phyloP scores from a whole-genome alignment of 306 rosid genomes.

The Vachellia collinsii region DNA sequence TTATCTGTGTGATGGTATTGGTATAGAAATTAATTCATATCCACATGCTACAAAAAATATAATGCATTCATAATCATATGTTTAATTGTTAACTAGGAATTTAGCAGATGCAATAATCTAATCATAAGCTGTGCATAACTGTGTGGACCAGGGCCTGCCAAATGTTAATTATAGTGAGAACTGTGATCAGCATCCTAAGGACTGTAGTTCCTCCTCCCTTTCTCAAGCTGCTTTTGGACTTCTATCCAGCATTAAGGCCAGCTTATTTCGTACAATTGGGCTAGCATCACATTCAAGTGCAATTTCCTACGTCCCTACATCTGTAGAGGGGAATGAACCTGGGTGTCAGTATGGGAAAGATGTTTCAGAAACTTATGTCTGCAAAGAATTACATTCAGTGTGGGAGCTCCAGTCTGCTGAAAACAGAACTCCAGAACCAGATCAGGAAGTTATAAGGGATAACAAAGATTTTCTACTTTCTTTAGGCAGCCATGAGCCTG shows the following conservation, averaged over 20 bases:
- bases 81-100: background rate
- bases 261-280: constrained; percentile 60
- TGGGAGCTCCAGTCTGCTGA: constrained; percentile 41
- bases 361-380: constrained; percentile 47
- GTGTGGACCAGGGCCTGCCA: constrained; percentile 53
- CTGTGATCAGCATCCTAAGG: constrained; percentile 51
- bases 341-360: constrained; percentile 44
- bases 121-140: constrained; percentile 30
- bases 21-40: background rate
- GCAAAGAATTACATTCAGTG: constrained; percentile 42
- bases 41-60: background rate
- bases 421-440: constrained; percentile 34
- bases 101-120: constrained; percentile 31
- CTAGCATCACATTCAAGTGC: constrained; percentile 51
- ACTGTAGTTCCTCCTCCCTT: constrained; percentile 62
- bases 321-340: constrained; percentile 56
- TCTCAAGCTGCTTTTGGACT: constrained; percentile 75
- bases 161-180: constrained; percentile 40
- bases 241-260: constrained; percentile 59
- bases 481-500: constrained; percentile 38
- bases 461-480: constrained; percentile 39
- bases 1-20: background rate
- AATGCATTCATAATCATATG: background rate
- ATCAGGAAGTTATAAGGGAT: constrained; percentile 33
- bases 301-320: constrained; percentile 45